Base-by-base conservation (phyloP, 768 basidiomycete genomes). In the Lactifluus piperatus region DNA sequence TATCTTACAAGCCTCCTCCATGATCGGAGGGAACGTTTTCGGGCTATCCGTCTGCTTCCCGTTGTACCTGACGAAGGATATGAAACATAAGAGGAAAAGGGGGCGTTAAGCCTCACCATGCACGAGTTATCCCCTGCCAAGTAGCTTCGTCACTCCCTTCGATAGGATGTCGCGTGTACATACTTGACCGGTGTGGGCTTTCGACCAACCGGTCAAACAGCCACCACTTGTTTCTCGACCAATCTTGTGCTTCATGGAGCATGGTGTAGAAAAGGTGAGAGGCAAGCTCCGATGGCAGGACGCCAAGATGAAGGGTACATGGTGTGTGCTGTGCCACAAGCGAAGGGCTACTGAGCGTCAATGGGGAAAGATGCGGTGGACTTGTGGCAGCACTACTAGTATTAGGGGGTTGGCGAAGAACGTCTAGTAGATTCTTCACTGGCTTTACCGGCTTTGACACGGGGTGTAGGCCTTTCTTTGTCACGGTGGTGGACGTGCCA, bases 141-240 rank as follows among this genome's bases (percentile, higher is more conserved):
- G 74, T 71, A 39, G 78, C 74, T 51, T 81, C 72, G 16, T 73
- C 70, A 27, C 75, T 74, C 2, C 56, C 43, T 14, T 62, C 39
- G 10, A 53, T 45, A 24, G 55, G 47, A 24, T 74, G 76, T 50
- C 88, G 72, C 5, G 80, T 81, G 71, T 80, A 92, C 71, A 91
- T 90, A 1, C 85, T 81, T 1, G 90, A 88, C n/a, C 81, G 76
- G 71, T 92, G 90, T 4, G 90, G 88, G 64, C 87, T 89, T 71
- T 91, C 88, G 2, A 91, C 91, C 14, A 91, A 61, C 22, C 83
- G 77, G 66, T 92, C 88, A 69, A 88, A 85, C 20, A 92, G 76
- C 84, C 85, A 91, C 91, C 90, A 92, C 65, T 83, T 87, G 61
- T 87, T 89, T 51, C 81, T 75, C 62, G 79, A 73, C 90, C 89